These are phyloP conservation scores for Diaporthe citrichinensis DNA, from an alignment of 2,329 filamentous ascomycete species.

Conservation along the genomic window DNA sequence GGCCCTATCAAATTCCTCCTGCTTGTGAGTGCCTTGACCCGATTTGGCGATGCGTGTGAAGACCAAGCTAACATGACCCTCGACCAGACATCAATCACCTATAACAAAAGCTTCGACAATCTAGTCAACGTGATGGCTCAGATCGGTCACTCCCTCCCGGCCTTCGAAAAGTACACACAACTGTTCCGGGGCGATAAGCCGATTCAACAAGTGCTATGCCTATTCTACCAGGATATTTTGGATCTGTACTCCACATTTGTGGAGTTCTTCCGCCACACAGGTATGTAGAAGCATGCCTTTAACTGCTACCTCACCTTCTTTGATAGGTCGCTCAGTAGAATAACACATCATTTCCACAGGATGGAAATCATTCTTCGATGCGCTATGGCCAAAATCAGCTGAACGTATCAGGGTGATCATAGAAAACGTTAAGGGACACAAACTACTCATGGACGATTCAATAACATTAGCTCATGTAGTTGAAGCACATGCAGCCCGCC, in stretches of 20 bases:
- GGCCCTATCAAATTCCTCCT: background rate
- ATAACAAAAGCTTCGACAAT: background rate
- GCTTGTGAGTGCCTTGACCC: background rate
- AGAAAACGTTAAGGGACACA: background rate
- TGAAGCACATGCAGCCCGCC: slow-evolving; percentile 1
- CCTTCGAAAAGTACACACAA: background rate
- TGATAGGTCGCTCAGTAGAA: background rate
- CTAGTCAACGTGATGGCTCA: background rate
- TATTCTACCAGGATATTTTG: slow-evolving; percentile 6
- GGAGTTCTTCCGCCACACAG: background rate
- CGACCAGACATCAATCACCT: background rate
- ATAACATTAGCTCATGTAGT: background rate
- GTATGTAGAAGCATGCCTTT: background rate
- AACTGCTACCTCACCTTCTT: background rate
- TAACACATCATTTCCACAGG: background rate
- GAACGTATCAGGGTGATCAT: background rate
- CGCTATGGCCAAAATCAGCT: background rate
- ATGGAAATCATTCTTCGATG: background rate
- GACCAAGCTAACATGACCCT: background rate
- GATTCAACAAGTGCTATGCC: background rate
- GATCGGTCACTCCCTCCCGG: background rate
- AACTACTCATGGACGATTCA: background rate
- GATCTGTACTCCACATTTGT: background rate
- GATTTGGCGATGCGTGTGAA: background rate
- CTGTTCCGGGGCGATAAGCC: background rate